phyloP scores from a whole-genome alignment of 768 basidiomycete genomes.

The Rhodotorula babjevae region DNA sequence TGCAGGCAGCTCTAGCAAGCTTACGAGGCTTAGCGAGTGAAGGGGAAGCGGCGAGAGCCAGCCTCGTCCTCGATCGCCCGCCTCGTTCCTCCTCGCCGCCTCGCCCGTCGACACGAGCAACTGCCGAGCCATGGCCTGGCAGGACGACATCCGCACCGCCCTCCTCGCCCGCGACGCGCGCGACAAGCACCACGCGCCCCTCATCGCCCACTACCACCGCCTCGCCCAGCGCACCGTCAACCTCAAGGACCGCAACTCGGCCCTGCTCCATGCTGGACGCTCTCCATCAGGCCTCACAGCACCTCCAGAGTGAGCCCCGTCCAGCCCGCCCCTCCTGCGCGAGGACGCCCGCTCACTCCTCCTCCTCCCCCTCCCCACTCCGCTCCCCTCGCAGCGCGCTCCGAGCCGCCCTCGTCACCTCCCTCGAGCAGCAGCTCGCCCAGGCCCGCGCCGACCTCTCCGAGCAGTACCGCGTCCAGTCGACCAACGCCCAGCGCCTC shows the following conservation, averaged over 20 bases:
- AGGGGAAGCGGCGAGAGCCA: too few species aligned
- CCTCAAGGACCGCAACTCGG: conserved; percentile 85
- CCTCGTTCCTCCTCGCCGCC: too few species aligned
- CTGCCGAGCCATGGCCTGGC: conserved; percentile 38
- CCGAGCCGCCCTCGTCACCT: conserved; percentile 78
- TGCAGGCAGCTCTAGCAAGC: not conserved
- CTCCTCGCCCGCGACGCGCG: conserved; percentile 76
- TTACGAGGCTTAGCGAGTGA: too few species aligned
- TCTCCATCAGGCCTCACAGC: not conserved
- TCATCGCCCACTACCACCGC: conserved; percentile 90
- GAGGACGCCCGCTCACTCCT: not conserved
- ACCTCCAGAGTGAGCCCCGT: not conserved
- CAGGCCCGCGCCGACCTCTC: conserved; percentile 86
- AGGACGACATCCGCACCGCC: conserved; percentile 35
- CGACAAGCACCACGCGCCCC: conserved; percentile 71
- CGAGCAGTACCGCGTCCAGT: conserved; percentile 90
- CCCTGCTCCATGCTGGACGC: conserved; percentile 70
- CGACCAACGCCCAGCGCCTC: conserved; percentile 87
- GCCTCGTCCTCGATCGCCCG: too few species aligned
- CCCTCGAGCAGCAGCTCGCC: conserved; percentile 89
- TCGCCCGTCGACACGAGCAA: too few species aligned
- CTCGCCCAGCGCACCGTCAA: conserved; percentile 87
- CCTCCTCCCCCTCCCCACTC: too few species aligned
- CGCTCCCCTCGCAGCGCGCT: conserved; percentile 60
- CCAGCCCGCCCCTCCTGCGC: not conserved